phyloP scores from a whole-genome alignment of 805 yeast species.

The Wickerhamiella brachini region DNA sequence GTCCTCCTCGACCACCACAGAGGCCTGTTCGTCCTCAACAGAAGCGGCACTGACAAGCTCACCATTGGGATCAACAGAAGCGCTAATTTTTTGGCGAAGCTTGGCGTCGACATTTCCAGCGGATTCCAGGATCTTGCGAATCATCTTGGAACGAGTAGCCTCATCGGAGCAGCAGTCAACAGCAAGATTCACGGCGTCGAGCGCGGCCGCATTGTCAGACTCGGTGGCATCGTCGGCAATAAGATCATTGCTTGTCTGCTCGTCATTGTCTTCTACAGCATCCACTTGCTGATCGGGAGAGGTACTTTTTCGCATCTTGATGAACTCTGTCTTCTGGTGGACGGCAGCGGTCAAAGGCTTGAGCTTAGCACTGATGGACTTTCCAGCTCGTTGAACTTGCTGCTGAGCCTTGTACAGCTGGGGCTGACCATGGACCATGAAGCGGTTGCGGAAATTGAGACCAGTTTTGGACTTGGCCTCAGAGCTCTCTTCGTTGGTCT shows the following conservation, averaged over 20 bases:
- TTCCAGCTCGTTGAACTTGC: not conserved
- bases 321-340: not conserved
- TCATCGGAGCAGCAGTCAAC: not conserved
- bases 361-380: not conserved
- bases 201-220: not conserved
- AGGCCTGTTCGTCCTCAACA: not conserved
- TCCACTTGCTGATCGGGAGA: not conserved
- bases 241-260: not conserved
- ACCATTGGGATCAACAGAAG: not conserved
- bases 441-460: not conserved
- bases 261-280: not conserved
- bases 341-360: not conserved
- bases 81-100: not conserved
- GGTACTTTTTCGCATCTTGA: not conserved
- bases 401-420: not conserved
- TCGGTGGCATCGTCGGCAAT: not conserved
- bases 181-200: not conserved
- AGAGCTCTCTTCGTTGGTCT: not conserved
- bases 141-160: not conserved
- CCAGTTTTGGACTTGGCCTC: not conserved
- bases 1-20: not conserved
- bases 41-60: conserved; percentile 4
- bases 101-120: not conserved
- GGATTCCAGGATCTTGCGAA: not conserved
- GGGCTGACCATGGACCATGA: not conserved